Evolutionary conservation across 1,284 basidiomycete genomes (phyloP).

Genomic region (Microbotryum intermedium): DNA sequence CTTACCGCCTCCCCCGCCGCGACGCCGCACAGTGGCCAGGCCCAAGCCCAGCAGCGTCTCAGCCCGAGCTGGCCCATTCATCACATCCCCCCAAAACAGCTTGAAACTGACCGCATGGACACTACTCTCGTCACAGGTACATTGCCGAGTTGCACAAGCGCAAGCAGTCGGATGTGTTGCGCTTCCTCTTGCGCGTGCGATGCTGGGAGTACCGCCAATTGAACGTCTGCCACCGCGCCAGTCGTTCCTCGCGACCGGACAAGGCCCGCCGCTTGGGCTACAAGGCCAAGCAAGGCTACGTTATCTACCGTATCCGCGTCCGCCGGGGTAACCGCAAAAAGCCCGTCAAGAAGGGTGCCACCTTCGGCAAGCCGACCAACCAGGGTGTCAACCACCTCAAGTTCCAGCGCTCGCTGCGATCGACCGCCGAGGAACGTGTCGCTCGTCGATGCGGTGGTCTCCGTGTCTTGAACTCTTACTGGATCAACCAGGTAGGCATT

Average conservation of each 20-base stretch:
- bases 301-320: slow-evolving; percentile 95
- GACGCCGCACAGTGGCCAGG: too few species aligned
- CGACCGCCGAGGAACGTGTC: slow-evolving; percentile 96
- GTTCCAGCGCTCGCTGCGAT: slow-evolving; percentile 86
- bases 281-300: slow-evolving; percentile 99
- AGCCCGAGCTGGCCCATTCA: too few species aligned
- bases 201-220: slow-evolving; percentile 99
- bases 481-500: slow-evolving; percentile 74
- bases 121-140: slow-evolving; percentile 76
- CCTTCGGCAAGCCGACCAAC: slow-evolving; percentile 97
- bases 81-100: neutral
- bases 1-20: too few species aligned
- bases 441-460: slow-evolving; percentile 93
- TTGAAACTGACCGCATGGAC: neutral
- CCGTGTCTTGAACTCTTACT: slow-evolving; percentile 82
- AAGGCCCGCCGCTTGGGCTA: slow-evolving; percentile 98
- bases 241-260: slow-evolving; percentile 95
- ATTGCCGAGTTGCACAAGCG: slow-evolving; percentile 69
- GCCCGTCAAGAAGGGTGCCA: slow-evolving; percentile 95
- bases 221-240: slow-evolving; percentile 95
- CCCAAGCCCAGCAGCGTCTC: too few species aligned
- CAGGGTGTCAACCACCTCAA: slow-evolving; percentile 99
- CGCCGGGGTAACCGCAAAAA: slow-evolving; percentile 99
- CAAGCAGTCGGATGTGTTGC: slow-evolving; percentile 58
- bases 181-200: slow-evolving; percentile 94